These are phyloP conservation scores for Endothia cerciana DNA, from an alignment of 2,329 filamentous ascomycete genomes.

Conservation along the genomic window DNA sequence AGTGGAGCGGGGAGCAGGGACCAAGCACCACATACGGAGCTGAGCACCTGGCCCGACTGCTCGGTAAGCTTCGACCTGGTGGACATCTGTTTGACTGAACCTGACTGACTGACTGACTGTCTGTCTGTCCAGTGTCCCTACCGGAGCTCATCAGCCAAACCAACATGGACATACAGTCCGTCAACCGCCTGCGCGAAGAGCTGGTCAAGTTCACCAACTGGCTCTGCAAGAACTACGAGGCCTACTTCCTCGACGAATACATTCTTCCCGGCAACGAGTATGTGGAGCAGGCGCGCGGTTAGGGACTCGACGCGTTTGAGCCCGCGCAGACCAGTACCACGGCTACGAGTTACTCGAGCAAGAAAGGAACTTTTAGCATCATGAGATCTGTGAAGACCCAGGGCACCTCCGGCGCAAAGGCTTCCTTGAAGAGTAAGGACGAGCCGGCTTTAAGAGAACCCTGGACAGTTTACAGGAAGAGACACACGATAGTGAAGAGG, in stretches of 20 bases:
- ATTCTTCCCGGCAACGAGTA: conserved; percentile 74
- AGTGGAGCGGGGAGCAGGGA: conserved; percentile 63
- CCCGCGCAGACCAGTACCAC: background rate
- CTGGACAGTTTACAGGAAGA: background rate
- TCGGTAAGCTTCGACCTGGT: conserved; percentile 66
- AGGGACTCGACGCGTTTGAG: conserved; percentile 2
- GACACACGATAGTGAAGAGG: background rate
- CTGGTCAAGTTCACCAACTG: conserved; percentile 84
- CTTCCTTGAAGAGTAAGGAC: background rate
- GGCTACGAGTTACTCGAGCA: background rate
- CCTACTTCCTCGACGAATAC: conserved; percentile 79
- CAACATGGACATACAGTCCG: conserved; percentile 94
- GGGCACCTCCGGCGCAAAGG: background rate
- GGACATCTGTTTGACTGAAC: background rate
- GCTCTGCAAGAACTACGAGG: conserved; percentile 75
- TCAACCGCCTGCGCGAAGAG: conserved; percentile 86
- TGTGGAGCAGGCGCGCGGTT: conserved; percentile 65
- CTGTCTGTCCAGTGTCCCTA: conserved; percentile 69
- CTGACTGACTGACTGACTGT: background rate
- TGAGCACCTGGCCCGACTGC: conserved; percentile 86
- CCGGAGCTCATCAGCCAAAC: conserved; percentile 95
- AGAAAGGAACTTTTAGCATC: background rate
- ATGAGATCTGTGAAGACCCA: background rate
- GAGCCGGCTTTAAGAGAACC: background rate
- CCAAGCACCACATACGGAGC: conserved; percentile 85